Conservation (phyloP, 106 monocot genomes). For the Phalaenopsis equestris region DNA sequence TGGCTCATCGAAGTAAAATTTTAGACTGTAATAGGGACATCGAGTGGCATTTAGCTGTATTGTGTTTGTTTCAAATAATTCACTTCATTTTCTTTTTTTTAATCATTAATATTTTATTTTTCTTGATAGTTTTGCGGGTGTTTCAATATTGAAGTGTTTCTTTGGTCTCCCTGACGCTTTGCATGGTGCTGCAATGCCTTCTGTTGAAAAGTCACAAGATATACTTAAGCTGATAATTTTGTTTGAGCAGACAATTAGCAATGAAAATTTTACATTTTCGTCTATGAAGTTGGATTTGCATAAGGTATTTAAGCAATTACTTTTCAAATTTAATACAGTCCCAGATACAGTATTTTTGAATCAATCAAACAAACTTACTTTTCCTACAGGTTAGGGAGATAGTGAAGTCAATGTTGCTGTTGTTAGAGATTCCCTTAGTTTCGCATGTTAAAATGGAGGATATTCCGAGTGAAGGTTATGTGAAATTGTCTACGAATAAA, state of each 20-base stretch:
- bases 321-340: not conserved
- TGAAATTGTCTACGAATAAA: slow-evolving; percentile 10
- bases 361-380: not conserved
- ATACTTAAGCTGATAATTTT: slow-evolving; percentile 27
- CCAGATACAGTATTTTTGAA: not conserved
- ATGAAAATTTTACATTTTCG: slow-evolving; percentile 18
- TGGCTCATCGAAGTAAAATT: not conserved
- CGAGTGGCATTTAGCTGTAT: not conserved
- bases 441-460: slow-evolving; percentile 18
- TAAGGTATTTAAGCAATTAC: slow-evolving; percentile 31
- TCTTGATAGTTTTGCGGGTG: slow-evolving; percentile 26
- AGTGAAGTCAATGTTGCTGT: slow-evolving; percentile 29
- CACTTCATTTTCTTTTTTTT: not conserved
- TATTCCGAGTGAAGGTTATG: slow-evolving; percentile 15
- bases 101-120: not conserved
- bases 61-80: not conserved
- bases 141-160: slow-evolving; percentile 50
- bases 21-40: not conserved
- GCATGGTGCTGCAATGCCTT: slow-evolving; percentile 18
- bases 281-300: slow-evolving; percentile 18
- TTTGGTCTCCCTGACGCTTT: slow-evolving; percentile 55
- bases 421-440: slow-evolving; percentile 29
- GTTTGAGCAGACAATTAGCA: slow-evolving; percentile 33
- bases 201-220: slow-evolving; percentile 38
- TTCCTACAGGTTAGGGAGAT: slow-evolving; percentile 50